Evolutionary conservation across 148 eudicot species (phyloP).

Genomic region (Simmondsia chinensis): DNA sequence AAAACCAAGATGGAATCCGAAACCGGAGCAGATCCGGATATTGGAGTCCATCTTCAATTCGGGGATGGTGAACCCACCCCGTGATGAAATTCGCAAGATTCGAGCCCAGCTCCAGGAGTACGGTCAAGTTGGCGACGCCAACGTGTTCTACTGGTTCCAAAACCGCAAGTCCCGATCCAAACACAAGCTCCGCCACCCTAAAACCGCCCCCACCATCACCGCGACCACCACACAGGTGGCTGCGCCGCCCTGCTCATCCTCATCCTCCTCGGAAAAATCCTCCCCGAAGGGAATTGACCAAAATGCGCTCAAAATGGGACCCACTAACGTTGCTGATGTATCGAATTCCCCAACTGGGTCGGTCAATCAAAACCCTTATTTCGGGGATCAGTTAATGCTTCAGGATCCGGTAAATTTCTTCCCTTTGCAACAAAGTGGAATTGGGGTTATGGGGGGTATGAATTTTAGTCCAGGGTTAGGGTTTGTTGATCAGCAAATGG

Average conservation of each 20-base stretch:
- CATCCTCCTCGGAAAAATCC: slow-evolving; percentile 61
- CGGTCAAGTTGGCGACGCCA: slow-evolving; percentile 95
- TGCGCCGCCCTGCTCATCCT: slow-evolving; percentile 40
- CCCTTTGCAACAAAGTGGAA: slow-evolving; percentile 29
- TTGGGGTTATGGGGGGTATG: background rate
- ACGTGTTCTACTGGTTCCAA: slow-evolving; percentile 98
- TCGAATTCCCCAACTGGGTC: slow-evolving; percentile 63
- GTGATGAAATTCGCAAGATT: slow-evolving; percentile 85
- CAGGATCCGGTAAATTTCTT: slow-evolving; percentile 25
- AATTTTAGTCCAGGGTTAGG: slow-evolving; percentile 35
- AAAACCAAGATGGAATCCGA: slow-evolving; percentile 95
- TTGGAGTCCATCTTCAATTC: slow-evolving; percentile 91
- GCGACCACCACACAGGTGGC: slow-evolving; percentile 7
- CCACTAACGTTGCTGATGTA: no score
- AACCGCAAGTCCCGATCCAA: slow-evolving; percentile 88
- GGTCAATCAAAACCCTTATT: slow-evolving; percentile 39
- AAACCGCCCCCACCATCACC: slow-evolving; percentile 15
- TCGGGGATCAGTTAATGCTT: slow-evolving; percentile 8
- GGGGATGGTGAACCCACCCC: slow-evolving; percentile 91
- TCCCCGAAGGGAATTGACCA: slow-evolving; percentile 29
- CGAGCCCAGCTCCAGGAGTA: slow-evolving; percentile 72
- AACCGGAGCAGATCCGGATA: slow-evolving; percentile 88
- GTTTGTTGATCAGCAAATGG: slow-evolving; percentile 23
- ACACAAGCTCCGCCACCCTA: slow-evolving; percentile 57
- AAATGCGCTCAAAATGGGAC: slow-evolving; percentile 10